phyloP scores from a whole-genome alignment of 2,329 filamentous ascomycete genomes.

The Geosmithia flava region DNA sequence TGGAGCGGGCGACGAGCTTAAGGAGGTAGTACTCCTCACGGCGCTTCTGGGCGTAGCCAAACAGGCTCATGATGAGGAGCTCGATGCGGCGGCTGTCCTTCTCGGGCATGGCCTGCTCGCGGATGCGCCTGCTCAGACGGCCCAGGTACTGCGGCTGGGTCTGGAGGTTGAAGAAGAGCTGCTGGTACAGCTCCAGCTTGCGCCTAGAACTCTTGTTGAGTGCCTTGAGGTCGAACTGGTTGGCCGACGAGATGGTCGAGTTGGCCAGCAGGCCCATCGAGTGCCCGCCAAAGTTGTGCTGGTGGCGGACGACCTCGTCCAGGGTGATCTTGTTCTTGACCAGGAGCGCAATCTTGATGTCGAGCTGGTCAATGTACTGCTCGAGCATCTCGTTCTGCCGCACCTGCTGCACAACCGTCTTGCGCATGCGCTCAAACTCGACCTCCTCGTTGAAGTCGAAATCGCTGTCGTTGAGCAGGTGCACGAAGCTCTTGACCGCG shows the following conservation, averaged over 20 bases:
- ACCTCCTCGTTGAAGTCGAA: constrained; percentile 99
- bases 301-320: constrained; percentile 93
- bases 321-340: constrained; percentile 99
- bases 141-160: constrained; percentile 94
- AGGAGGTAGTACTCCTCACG: constrained; percentile 94
- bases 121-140: constrained; percentile 70
- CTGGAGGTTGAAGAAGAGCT: constrained; percentile 93
- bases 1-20: constrained; percentile 72
- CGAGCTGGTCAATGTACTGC: constrained; percentile 95
- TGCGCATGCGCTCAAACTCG: constrained; percentile 87
- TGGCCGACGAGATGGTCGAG: constrained; percentile 75
- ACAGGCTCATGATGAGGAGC: constrained; percentile 88
- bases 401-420: constrained; percentile 94
- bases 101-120: constrained; percentile 74
- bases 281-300: constrained; percentile 89
- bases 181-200: constrained; percentile 94
- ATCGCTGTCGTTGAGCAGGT: constrained; percentile 93
- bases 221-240: constrained; percentile 92
- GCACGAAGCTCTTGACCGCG: constrained; percentile 96
- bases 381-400: constrained; percentile 94
- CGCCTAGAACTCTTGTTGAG: constrained; percentile 92
- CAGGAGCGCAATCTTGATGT: constrained; percentile 95
- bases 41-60: constrained; percentile 93
- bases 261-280: constrained; percentile 77
- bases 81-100: constrained; percentile 90